Percentiles rank a stretch among this genome's conserved stretches.
phyloP scores from a whole-genome alignment of 1,284 basidiomycete species.

The Austropuccinia psidii region DNA sequence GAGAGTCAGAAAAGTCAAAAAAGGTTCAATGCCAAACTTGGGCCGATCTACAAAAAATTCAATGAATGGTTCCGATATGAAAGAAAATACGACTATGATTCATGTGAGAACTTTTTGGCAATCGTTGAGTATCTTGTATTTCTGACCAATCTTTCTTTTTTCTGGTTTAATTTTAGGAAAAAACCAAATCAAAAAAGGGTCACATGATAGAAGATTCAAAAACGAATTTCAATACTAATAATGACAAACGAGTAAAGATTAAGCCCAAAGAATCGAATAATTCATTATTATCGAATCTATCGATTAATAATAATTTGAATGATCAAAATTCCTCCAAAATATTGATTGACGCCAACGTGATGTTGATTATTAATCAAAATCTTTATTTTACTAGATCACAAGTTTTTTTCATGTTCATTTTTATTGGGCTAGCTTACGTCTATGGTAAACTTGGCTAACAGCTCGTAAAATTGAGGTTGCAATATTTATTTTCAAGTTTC shows the following conservation, averaged over 20 bases:
- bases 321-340: not conserved
- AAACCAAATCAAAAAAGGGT: too few species aligned
- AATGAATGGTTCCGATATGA: too few species aligned
- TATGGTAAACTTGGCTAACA: slow-evolving; percentile 31
- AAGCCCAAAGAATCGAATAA: not conserved
- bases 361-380: slow-evolving; percentile 42
- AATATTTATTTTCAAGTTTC: too few species aligned
- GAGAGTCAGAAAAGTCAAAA: too few species aligned
- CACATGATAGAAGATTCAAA: not conserved
- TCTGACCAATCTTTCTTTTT: too few species aligned
- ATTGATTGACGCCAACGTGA: slow-evolving; percentile 39
- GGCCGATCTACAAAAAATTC: too few species aligned
- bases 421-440: slow-evolving; percentile 15
- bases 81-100: not conserved
- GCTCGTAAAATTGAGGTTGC: too few species aligned
- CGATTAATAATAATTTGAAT: too few species aligned
- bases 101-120: not conserved
- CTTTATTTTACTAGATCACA: slow-evolving; percentile 41
- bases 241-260: not conserved
- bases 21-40: too few species aligned
- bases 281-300: not conserved
- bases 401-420: slow-evolving; percentile 18
- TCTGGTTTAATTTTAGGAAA: too few species aligned
- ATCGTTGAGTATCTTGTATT: not conserved
- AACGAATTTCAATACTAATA: not conserved